Evolutionary conservation across 2,329 filamentous ascomycete genomes (phyloP), one percentile per base, ranked within the genome.

Genomic region (Aspergillus cejpii): DNA sequence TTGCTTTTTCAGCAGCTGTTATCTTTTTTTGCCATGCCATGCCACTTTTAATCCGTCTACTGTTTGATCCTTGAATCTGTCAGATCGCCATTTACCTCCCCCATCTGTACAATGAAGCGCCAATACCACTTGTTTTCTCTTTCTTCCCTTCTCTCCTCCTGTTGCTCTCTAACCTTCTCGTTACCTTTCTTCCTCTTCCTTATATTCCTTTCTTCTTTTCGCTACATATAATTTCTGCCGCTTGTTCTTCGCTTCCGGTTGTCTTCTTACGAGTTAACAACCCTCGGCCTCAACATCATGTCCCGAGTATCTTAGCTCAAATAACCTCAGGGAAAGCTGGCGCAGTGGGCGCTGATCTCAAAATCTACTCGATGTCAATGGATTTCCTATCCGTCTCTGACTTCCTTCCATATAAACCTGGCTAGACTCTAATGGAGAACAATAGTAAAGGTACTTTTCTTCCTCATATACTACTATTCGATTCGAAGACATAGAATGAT

Each of bases 51-150:
- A n/a, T n/a, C n/a, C n/a, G n/a, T n/a, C n/a, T n/a, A n/a, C n/a
- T n/a, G 43, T 51, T 47, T 48, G 52, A 52, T 49, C 43, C 45
- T 15, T n/a, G 19, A 12, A 23, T 23, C 29, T 45, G 45, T 47
- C 46, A 47, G 39, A 36, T 49, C 53, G 38, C 45, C 45, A 42
- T 41, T 37, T 29, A 14, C 29, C 42, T 46, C 34, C 31, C 42
- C 53, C 47, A 54, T 55, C 54, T 66, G 63, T 67, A 66, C 61
- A 65, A 65, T 65, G 64, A 63, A 66, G 63, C 62, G 62, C 61
- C 64, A 65, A 67, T 66, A 66, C 61, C 64, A 65, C 58, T 47
- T 61, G 50, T 54, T 45, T 52, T 56, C 56, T 56, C 51, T 53
- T 52, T 48, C 52, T 57, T 20, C 26, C 53, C 41, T 55, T 51